These are phyloP conservation scores for Abrus precatorius DNA, from an alignment of 306 rosid genomes.

Conservation along the genomic window DNA sequence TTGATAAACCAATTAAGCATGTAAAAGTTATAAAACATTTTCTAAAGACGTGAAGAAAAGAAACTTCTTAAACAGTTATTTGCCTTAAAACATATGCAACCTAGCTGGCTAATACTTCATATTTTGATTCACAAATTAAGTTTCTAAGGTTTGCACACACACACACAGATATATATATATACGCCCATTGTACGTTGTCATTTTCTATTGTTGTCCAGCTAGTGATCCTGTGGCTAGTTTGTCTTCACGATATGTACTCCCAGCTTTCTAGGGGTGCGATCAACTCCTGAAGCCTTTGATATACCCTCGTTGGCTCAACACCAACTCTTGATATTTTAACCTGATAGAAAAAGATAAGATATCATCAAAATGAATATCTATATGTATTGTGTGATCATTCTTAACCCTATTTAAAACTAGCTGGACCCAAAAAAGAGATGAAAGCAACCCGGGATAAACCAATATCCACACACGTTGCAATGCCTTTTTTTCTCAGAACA, in stretches of 20 bases:
- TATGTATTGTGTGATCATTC: background rate
- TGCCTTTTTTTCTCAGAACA: background rate
- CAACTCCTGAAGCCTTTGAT: slow-evolving; percentile 63
- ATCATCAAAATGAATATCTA: background rate
- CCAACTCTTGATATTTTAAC: slow-evolving; percentile 73
- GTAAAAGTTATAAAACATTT: background rate
- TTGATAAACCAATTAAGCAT: background rate
- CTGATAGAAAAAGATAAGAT: slow-evolving; percentile 37
- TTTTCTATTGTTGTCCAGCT: background rate
- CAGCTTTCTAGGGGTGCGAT: slow-evolving; percentile 40
- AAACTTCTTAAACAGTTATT: background rate
- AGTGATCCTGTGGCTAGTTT: background rate
- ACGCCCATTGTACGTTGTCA: background rate
- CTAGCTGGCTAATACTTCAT: background rate
- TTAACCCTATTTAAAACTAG: too few species aligned
- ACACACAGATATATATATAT: background rate
- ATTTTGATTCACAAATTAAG: background rate
- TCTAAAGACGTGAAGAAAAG: background rate
- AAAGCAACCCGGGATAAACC: background rate
- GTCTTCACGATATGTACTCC: slow-evolving; percentile 25
- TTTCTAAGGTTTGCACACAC: background rate
- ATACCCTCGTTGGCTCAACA: slow-evolving; percentile 64
- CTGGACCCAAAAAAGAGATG: background rate
- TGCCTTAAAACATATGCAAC: background rate
- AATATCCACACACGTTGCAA: background rate